Evolutionary conservation across 768 basidiomycete genomes (phyloP).

Genomic region (Boletus eberwhitei): DNA sequence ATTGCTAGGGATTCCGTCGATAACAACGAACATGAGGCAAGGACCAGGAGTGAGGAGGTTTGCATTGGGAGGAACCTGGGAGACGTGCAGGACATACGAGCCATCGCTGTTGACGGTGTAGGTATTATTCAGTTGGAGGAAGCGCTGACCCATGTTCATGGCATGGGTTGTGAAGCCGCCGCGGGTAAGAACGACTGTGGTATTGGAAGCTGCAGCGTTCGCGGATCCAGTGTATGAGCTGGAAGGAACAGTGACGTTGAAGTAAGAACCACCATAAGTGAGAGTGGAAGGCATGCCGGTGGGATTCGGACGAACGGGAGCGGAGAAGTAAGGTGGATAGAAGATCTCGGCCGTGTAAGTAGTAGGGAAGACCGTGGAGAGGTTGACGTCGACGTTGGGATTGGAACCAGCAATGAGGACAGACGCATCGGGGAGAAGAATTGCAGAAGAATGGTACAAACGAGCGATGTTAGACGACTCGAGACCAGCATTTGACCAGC

Average conservation of each 20-base stretch:
- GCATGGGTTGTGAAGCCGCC: slow-evolving; percentile 83
- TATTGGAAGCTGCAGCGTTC: slow-evolving; percentile 70
- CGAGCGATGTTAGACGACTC: slow-evolving; percentile 65
- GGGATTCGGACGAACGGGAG: slow-evolving; percentile 64
- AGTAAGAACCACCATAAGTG: slow-evolving; percentile 78
- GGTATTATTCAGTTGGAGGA: slow-evolving; percentile 79
- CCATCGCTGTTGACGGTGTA: slow-evolving; percentile 79
- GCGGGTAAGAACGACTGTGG: slow-evolving; percentile 77
- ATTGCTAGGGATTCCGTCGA: slow-evolving; percentile 82
- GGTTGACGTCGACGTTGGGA: slow-evolving; percentile 85
- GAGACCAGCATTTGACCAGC: slow-evolving; percentile 73
- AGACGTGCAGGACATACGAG: slow-evolving; percentile 73
- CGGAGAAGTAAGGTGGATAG: slow-evolving; percentile 87
- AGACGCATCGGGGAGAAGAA: slow-evolving; percentile 83
- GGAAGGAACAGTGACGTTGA: slow-evolving; percentile 71
- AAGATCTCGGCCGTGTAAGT: slow-evolving; percentile 83
- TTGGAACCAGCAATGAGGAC: slow-evolving; percentile 91
- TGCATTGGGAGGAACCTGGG: slow-evolving; percentile 81
- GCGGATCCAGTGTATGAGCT: slow-evolving; percentile 61
- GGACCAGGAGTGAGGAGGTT: slow-evolving; percentile 91
- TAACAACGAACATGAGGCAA: slow-evolving; percentile 74
- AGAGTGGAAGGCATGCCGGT: slow-evolving; percentile 70
- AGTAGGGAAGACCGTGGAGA: slow-evolving; percentile 63
- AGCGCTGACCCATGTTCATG: slow-evolving; percentile 90
- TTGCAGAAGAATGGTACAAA: slow-evolving; percentile 89